Evolutionary conservation across 495 filamentous ascomycete genomes (phyloP).

Genomic region (Rostrohypoxylon terebratum): DNA sequence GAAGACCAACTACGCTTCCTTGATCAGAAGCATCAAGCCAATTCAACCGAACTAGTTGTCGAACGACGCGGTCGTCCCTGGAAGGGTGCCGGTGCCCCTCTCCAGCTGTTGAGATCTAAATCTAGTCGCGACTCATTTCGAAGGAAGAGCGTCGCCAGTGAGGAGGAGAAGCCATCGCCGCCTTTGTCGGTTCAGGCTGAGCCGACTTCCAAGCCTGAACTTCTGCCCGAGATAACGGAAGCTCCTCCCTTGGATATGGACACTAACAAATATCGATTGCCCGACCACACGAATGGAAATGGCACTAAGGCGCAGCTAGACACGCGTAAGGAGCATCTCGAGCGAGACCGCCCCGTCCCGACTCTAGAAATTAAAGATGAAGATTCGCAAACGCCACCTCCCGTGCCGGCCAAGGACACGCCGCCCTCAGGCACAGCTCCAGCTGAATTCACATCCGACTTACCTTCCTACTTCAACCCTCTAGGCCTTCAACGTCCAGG

Average conservation of each 20-base stretch:
- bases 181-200: conserved; percentile 39
- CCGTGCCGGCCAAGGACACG: conserved; percentile 62
- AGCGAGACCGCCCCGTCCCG: conserved; percentile 55
- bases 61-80: conserved; percentile 72
- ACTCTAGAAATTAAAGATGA: conserved; percentile 52
- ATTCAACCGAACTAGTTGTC: conserved; percentile 63
- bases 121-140: conserved; percentile 51
- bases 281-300: conserved; percentile 69
- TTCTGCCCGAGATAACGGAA: conserved; percentile 59
- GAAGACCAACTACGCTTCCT: conserved; percentile 77
- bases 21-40: conserved; percentile 70
- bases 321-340: conserved; percentile 64
- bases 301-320: conserved; percentile 68
- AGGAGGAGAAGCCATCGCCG: conserved; percentile 36
- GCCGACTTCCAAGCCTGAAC: conserved; percentile 47
- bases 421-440: conserved; percentile 53
- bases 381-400: conserved; percentile 54
- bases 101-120: conserved; percentile 53
- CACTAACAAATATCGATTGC: conserved; percentile 72
- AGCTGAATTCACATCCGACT: conserved; percentile 56
- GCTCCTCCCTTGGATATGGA: conserved; percentile 65
- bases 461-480: conserved; percentile 63
- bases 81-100: conserved; percentile 63
- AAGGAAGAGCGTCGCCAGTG: conserved; percentile 31
- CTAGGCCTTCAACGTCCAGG: conserved; percentile 69